Percentiles rank a stretch among this genome's conserved stretches.
Conservation (phyloP, 1,284 basidiomycete genomes). For the Sanghuangporus sanghuang region DNA sequence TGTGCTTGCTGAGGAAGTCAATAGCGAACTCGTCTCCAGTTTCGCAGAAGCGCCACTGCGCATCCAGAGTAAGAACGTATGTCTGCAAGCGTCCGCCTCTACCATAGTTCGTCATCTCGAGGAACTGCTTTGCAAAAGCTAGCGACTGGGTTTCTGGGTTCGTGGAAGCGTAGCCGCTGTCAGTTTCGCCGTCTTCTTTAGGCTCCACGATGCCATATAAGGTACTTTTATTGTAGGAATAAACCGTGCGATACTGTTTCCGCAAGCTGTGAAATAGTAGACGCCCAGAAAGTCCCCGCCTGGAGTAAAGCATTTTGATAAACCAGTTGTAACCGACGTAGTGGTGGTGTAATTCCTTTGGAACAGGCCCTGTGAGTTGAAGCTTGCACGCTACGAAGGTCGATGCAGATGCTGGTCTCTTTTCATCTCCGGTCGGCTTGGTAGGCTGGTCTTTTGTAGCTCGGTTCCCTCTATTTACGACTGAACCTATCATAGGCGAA, state of each 20-base stretch:
- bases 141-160: slow-evolving; percentile 10
- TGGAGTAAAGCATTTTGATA: slow-evolving; percentile 38
- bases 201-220: slow-evolving; percentile 31
- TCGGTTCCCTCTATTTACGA: slow-evolving; percentile 21
- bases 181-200: slow-evolving; percentile 1
- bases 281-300: slow-evolving; percentile 33
- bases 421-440: slow-evolving; percentile 8
- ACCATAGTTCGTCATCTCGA: slow-evolving; percentile 39
- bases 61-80: slow-evolving; percentile 42
- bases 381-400: slow-evolving; percentile 43
- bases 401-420: slow-evolving; percentile 19
- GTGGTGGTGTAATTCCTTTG: slow-evolving; percentile 37
- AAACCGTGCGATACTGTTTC: slow-evolving; percentile 39
- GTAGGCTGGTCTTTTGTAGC: slow-evolving; percentile 12
- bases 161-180: not conserved
- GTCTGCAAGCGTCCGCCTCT: slow-evolving; percentile 39
- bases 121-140: slow-evolving; percentile 35
- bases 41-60: slow-evolving; percentile 43
- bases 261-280: slow-evolving; percentile 36
- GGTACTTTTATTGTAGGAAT: slow-evolving; percentile 36
- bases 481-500: slow-evolving; percentile 28
- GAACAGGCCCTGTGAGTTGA: slow-evolving; percentile 41
- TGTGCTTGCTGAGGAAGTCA: slow-evolving; percentile 43
- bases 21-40: slow-evolving; percentile 45
- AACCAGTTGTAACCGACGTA: slow-evolving; percentile 43